These are phyloP conservation scores for Penicillium arizonense DNA, from an alignment of 495 filamentous ascomycete species.

Conservation along the genomic window DNA sequence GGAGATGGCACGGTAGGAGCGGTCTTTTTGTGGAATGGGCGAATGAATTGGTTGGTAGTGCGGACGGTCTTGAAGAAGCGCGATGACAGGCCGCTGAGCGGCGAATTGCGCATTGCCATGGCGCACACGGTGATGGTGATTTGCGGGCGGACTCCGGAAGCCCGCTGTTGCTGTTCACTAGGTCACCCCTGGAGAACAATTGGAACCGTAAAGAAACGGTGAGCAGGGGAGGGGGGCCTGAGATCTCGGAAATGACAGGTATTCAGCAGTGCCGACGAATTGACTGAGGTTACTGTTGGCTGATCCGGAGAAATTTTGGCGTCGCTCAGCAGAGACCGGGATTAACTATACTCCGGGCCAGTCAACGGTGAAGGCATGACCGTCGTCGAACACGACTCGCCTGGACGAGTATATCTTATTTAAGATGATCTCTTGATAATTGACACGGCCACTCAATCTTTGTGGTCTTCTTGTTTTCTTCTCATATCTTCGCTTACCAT, in stretches of 20 bases:
- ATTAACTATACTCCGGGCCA: conserved; percentile 39
- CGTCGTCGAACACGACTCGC: conserved; percentile 1
- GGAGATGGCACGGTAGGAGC: conserved; percentile 58
- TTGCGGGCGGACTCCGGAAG: conserved; percentile 8
- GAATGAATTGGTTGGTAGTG: conserved; percentile 31
- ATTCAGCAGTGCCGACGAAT: conserved; percentile 1
- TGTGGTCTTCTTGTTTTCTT: not conserved
- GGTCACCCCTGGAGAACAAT: not conserved
- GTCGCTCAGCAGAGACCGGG: conserved; percentile 16
- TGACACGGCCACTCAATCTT: not conserved
- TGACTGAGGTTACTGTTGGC: conserved; percentile 8
- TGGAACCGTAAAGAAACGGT: not conserved
- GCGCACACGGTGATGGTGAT: not conserved
- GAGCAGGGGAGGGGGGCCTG: not conserved
- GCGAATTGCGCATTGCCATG: conserved; percentile 38
- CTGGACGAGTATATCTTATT: not conserved
- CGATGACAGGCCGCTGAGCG: conserved; percentile 25
- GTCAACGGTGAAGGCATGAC: not conserved
- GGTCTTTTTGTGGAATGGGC: conserved; percentile 30
- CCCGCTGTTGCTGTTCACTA: not conserved
- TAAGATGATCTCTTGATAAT: not conserved
- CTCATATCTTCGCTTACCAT: not conserved
- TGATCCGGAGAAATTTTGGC: conserved; percentile 34
- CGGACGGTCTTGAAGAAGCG: conserved; percentile 25
- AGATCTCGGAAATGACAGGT: not conserved